Base-by-base conservation (phyloP, 805 yeast genomes). In the Komagataella pastoris region DNA sequence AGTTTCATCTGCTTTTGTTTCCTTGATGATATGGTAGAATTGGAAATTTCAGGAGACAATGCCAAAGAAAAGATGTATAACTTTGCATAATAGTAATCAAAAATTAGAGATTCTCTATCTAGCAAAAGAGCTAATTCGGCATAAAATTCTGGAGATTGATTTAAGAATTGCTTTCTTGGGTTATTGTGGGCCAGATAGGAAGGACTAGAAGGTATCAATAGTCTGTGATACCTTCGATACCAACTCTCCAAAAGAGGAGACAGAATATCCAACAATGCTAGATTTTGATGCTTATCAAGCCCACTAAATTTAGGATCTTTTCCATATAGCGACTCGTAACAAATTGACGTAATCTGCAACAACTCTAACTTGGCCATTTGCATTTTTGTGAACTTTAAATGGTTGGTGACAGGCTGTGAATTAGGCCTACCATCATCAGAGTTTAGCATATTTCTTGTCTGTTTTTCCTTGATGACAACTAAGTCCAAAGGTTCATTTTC, bases 11-110 rank as follows among this genome's bases (percentile, higher is more conserved):
- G 60, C 24, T 64, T 56, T 60, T 47, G 55, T 59, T 45, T 59
- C 46, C 53, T 53, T 14, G 40, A 30, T 30, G 40, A 30, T 30
- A 10, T 30, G 55, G 52, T 62, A 62, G 24, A 23, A 7, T 18
- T 36, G 8, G 17, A 24, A 19, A 21, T 50, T 51, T 66, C 74
- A 45, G 75, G 79, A 53, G 80, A 74, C 46, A 90, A 69, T 0
- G 97, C 95, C 50, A 89, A 67, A 1, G 97, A 89, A 62, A 81
- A 90, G 24, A 89, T 80, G 63, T 89, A 91, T 40, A 90, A 66
- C 57, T 85, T 85, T 19, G 93, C 82, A 65, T 91, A 90, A 62
- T 87, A 81, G 67, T 77, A 89, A 61, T 90, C 97, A 63, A 89
- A 79, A 46, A 86, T 76, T 51, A 89, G 66, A 2, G 88, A 76